Conservation (phyloP, 169 alveolate genomes). For the Cryptosporidium ubiquitum region DNA sequence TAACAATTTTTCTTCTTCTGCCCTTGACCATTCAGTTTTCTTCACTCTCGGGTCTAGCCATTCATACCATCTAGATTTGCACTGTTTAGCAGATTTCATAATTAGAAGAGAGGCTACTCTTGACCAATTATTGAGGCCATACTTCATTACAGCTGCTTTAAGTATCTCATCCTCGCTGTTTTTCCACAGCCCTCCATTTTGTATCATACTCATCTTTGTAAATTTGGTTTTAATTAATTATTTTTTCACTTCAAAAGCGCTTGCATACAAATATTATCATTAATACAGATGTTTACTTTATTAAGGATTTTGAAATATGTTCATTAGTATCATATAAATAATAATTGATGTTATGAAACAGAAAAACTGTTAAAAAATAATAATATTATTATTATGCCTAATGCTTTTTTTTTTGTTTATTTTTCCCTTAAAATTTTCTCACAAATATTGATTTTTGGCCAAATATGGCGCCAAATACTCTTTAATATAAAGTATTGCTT, state of each 20-base stretch:
- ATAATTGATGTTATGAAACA: no score
- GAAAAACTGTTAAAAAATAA: neutral
- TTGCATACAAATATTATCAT: neutral
- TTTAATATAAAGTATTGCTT: neutral
- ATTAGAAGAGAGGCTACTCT: constrained; percentile 98
- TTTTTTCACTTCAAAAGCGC: neutral
- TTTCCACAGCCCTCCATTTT: constrained; percentile 99
- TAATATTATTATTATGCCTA: no score
- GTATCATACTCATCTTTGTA: constrained; percentile 92
- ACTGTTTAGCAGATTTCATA: constrained; percentile 98
- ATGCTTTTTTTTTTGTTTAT: neutral
- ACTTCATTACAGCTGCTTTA: constrained; percentile 99
- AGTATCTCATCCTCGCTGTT: constrained; percentile 99
- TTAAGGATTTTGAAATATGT: no score
- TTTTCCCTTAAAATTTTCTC: neutral
- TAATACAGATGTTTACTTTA: neutral
- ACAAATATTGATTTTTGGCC: neutral
- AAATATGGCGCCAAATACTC: neutral
- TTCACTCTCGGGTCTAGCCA: constrained; percentile 97
- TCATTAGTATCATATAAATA: no score
- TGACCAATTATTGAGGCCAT: constrained; percentile 99
- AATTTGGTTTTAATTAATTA: neutral
- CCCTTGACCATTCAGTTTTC: constrained; percentile 99
- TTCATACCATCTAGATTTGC: constrained; percentile 97
- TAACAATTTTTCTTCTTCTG: constrained; percentile 98